These are phyloP conservation scores for Yamadazyma ubonensis DNA, from an alignment of 805 yeast genomes.

Conservation along the genomic window DNA sequence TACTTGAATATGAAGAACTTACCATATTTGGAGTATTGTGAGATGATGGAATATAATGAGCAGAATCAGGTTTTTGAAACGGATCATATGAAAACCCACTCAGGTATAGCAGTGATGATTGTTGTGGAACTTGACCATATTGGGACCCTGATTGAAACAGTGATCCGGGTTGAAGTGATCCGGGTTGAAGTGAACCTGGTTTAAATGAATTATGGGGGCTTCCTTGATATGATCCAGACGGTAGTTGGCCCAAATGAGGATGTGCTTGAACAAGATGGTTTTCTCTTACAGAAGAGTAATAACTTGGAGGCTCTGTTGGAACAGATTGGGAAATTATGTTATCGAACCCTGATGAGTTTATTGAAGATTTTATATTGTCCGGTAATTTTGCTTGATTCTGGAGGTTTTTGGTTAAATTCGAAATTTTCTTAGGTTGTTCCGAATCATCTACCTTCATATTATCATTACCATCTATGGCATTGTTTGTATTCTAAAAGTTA, in stretches of 20 bases:
- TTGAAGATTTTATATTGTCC: too few relatives aligned
- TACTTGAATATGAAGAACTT: slow-evolving; percentile 43
- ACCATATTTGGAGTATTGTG: slow-evolving; percentile 45
- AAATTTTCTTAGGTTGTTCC: slow-evolving; percentile 13
- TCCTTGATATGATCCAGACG: background rate
- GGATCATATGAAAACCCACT: slow-evolving; percentile 11
- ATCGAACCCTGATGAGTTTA: too few relatives aligned
- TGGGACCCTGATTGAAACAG: background rate
- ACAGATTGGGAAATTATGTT: slow-evolving; percentile 9
- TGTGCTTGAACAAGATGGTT: slow-evolving; percentile 2
- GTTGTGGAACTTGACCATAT: background rate
- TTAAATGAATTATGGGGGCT: too few relatives aligned
- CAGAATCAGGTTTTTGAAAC: slow-evolving; percentile 15
- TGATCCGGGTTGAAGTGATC: background rate
- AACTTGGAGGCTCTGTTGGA: slow-evolving; percentile 17
- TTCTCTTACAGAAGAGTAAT: slow-evolving; percentile 9
- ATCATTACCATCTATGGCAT: slow-evolving; percentile 1
- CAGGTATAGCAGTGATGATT: slow-evolving; percentile 1
- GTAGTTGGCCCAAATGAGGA: background rate
- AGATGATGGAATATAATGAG: slow-evolving; percentile 39
- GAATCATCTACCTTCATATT: slow-evolving; percentile 10
- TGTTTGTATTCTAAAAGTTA: slow-evolving; percentile 8
- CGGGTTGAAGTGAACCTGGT: background rate
- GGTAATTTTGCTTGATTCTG: slow-evolving; percentile 9
- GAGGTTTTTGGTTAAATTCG: slow-evolving; percentile 36